phyloP scores from a whole-genome alignment of 257 asterid species.

The Penstemon newberryi region DNA sequence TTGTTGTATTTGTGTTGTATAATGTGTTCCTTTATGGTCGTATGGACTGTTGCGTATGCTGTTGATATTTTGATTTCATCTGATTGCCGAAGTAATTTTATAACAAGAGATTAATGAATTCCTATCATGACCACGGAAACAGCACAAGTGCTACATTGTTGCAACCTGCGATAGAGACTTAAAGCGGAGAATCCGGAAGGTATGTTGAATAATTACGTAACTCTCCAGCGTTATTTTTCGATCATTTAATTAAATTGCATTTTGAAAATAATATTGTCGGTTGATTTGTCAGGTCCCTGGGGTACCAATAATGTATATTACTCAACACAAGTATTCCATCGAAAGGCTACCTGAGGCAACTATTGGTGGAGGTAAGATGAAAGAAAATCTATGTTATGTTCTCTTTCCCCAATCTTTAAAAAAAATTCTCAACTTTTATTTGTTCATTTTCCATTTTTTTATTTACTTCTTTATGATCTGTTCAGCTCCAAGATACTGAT shows the following conservation, averaged over 20 bases:
- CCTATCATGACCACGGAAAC: conserved; percentile 33
- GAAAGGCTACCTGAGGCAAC: conserved; percentile 97
- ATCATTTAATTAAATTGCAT: conserved; percentile 3
- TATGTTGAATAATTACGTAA: conserved; percentile 19
- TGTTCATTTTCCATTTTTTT: background rate
- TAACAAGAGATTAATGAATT: conserved; percentile 9
- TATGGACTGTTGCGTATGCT: background rate
- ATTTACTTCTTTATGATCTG: conserved; percentile 12
- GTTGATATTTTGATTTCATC: conserved; percentile 4
- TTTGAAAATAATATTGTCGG: conserved; percentile 10
- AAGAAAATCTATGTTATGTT: background rate
- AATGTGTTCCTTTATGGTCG: background rate
- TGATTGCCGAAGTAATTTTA: conserved; percentile 11
- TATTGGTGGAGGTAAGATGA: conserved; percentile 76
- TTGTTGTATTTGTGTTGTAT: background rate
- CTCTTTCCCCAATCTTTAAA: background rate
- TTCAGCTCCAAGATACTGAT: conserved; percentile 84
- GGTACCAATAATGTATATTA: conserved; percentile 93
- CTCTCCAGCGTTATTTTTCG: background rate
- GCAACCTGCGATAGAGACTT: conserved; percentile 98
- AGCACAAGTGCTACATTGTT: conserved; percentile 95
- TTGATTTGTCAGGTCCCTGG: conserved; percentile 71
- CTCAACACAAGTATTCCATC: conserved; percentile 71
- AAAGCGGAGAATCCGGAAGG: conserved; percentile 97
- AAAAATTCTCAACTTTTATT: background rate